These are phyloP conservation scores for Cystobasidium ongulense DNA, from an alignment of 768 basidiomycete species.

Conservation along the genomic window DNA sequence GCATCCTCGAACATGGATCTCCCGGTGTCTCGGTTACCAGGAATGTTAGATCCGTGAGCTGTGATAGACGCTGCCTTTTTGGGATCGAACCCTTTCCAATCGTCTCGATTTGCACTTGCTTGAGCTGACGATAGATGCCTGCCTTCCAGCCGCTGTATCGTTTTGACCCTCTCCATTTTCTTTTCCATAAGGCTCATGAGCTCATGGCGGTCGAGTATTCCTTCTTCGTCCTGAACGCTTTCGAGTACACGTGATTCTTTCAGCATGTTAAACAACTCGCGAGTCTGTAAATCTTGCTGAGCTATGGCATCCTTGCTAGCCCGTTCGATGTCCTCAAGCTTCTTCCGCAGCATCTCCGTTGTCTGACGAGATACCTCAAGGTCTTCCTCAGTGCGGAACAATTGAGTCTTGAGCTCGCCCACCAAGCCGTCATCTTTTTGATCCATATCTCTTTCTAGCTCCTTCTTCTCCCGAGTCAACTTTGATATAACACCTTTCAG, in stretches of 20 bases:
- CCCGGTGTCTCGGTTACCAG: constrained; percentile 38
- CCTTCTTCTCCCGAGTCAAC: constrained; percentile 71
- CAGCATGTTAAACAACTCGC: constrained; percentile 89
- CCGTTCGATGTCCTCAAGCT: constrained; percentile 65
- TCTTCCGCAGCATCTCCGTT: constrained; percentile 56
- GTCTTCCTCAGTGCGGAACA: constrained; percentile 66
- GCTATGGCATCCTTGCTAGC: constrained; percentile 77
- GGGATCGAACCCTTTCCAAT: constrained; percentile 45
- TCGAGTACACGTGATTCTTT: constrained; percentile 68
- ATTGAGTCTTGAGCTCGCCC: constrained; percentile 65
- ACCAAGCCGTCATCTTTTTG: constrained; percentile 75
- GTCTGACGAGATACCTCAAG: constrained; percentile 67
- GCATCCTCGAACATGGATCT: constrained; percentile 46
- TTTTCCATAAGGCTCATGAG: constrained; percentile 72
- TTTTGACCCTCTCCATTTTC: constrained; percentile 72
- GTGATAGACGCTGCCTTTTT: constrained; percentile 34
- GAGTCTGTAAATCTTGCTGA: constrained; percentile 82
- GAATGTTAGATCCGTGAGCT: constrained; percentile 37
- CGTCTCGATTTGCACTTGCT: constrained; percentile 42
- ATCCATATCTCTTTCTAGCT: constrained; percentile 69
- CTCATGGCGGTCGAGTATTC: constrained; percentile 66
- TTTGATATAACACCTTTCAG: constrained; percentile 59
- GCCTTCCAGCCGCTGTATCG: constrained; percentile 78
- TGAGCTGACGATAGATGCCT: constrained; percentile 18
- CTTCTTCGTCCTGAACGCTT: constrained; percentile 59